phyloP scores from a whole-genome alignment of 805 yeast genomes.

The Candida schatavii region DNA sequence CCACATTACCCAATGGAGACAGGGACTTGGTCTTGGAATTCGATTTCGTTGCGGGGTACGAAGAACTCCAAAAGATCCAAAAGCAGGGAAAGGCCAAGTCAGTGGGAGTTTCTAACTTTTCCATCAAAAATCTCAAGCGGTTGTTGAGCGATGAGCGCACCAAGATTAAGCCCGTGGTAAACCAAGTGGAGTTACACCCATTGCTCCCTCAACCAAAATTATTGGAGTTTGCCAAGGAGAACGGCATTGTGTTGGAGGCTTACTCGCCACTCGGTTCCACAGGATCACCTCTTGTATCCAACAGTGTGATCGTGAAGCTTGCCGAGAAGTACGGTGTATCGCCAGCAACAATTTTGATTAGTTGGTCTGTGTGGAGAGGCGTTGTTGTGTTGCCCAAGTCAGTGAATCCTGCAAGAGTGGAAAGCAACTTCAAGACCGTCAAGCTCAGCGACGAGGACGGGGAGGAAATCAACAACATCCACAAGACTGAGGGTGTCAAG shows the following conservation, averaged over 20 bases:
- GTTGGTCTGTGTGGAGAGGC: slow-evolving; percentile 58
- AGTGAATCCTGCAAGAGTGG: background rate
- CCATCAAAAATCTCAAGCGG: slow-evolving; percentile 23
- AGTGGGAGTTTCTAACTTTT: slow-evolving; percentile 13
- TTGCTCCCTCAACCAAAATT: slow-evolving; percentile 43
- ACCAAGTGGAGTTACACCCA: slow-evolving; percentile 73
- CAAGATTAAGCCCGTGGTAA: slow-evolving; percentile 59
- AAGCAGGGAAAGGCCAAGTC: slow-evolving; percentile 8
- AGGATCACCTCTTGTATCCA: background rate
- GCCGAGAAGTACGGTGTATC: slow-evolving; percentile 54
- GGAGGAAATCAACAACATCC: slow-evolving; percentile 24
- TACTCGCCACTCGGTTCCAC: slow-evolving; percentile 60
- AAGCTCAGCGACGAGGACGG: slow-evolving; percentile 29
- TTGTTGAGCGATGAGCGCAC: slow-evolving; percentile 49
- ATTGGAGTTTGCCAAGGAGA: slow-evolving; percentile 47
- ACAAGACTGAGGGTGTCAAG: slow-evolving; percentile 21
- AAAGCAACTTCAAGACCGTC: background rate
- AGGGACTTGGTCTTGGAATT: background rate
- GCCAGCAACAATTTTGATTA: slow-evolving; percentile 65
- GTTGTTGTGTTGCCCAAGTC: slow-evolving; percentile 21
- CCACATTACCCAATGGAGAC: background rate
- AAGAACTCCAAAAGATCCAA: slow-evolving; percentile 11
- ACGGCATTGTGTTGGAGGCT: slow-evolving; percentile 50
- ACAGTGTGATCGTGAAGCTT: slow-evolving; percentile 18
- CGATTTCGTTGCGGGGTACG: slow-evolving; percentile 1